Percentiles rank a stretch among this genome's conserved stretches.
These are phyloP conservation scores for Chrysosporium queenslandicum DNA, from an alignment of 2,329 filamentous ascomycete species.

Conservation along the genomic window DNA sequence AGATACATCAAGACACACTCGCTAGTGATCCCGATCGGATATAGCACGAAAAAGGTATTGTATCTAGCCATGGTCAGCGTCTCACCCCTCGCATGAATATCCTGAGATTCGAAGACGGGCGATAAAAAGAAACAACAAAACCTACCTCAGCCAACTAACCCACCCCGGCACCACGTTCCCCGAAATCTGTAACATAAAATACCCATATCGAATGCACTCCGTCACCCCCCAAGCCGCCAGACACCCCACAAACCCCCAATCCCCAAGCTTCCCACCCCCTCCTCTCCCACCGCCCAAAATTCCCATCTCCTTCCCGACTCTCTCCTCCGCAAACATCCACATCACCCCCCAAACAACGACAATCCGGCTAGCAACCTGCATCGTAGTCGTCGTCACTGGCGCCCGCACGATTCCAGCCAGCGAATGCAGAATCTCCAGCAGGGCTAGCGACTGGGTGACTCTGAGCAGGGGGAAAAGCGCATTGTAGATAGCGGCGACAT, in stretches of 20 bases:
- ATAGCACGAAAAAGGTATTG: slow-evolving; percentile 87
- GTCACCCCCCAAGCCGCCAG: slow-evolving; percentile 80
- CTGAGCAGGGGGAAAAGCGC: slow-evolving; percentile 36
- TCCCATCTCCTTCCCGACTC: slow-evolving; percentile 51
- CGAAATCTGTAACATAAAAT: slow-evolving; percentile 62
- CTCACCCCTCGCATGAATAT: no score
- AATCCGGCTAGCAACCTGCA: slow-evolving; percentile 82
- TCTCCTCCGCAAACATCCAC: slow-evolving; percentile 59
- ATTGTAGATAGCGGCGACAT: slow-evolving; percentile 35
- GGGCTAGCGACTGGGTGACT: slow-evolving; percentile 72
- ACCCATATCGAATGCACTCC: slow-evolving; percentile 87
- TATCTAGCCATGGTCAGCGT: slow-evolving; percentile 48
- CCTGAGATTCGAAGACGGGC: no score
- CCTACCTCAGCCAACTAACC: slow-evolving; percentile 65
- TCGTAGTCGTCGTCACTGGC: slow-evolving; percentile 70
- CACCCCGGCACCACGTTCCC: slow-evolving; percentile 50
- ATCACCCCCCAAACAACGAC: slow-evolving; percentile 83
- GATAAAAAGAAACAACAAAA: slow-evolving; percentile 6
- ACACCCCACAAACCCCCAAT: slow-evolving; percentile 38
- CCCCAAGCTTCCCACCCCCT: slow-evolving; percentile 24
- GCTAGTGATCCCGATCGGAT: slow-evolving; percentile 81
- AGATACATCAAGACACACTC: slow-evolving; percentile 73
- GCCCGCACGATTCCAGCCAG: slow-evolving; percentile 72
- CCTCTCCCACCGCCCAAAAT: slow-evolving; percentile 24
- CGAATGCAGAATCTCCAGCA: slow-evolving; percentile 75